Conservation (phyloP, 2,329 filamentous ascomycete genomes). For the Xylariaceae sp. region DNA sequence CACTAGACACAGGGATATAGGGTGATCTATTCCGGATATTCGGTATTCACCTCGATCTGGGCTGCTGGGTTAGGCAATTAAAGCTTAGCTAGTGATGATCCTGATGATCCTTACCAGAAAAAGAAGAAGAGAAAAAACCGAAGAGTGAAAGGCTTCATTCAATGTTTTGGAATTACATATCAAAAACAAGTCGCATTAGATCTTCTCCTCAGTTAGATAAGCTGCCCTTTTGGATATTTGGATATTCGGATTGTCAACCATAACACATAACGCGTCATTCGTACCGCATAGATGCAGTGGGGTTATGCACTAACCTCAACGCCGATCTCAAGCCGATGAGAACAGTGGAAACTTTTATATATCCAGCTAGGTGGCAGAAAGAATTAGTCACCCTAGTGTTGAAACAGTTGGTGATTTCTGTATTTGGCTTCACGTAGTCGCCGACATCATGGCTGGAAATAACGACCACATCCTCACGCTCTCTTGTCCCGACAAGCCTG, state of each 20-base stretch:
- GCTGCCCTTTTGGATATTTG: too few species aligned
- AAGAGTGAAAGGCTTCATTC: too few species aligned
- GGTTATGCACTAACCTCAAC: constrained; percentile 30
- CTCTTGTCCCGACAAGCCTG: constrained; percentile 81
- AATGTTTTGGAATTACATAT: too few species aligned
- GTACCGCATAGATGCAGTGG: constrained; percentile 10
- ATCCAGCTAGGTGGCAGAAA: constrained; percentile 13
- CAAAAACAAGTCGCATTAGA: too few species aligned
- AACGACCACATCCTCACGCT: constrained; percentile 75
- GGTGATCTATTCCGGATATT: not conserved
- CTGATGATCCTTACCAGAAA: not conserved
- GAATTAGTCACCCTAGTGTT: constrained; percentile 24
- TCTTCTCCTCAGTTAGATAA: too few species aligned
- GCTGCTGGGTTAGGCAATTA: too few species aligned
- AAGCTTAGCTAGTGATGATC: not conserved
- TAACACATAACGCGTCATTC: constrained; percentile 13
- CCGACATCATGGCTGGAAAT: constrained; percentile 29
- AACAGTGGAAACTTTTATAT: constrained; percentile 23
- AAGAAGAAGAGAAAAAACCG: too few species aligned
- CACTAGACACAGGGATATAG: not conserved
- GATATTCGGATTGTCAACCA: too few species aligned
- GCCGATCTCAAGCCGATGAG: constrained; percentile 31
- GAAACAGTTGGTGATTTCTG: constrained; percentile 20
- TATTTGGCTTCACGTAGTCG: constrained; percentile 15
- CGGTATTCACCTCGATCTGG: not conserved